Evolutionary conservation across 2,329 filamentous ascomycete genomes (phyloP), one percentile per base, ranked within the genome.

Genomic region (Xylaria sp.): DNA sequence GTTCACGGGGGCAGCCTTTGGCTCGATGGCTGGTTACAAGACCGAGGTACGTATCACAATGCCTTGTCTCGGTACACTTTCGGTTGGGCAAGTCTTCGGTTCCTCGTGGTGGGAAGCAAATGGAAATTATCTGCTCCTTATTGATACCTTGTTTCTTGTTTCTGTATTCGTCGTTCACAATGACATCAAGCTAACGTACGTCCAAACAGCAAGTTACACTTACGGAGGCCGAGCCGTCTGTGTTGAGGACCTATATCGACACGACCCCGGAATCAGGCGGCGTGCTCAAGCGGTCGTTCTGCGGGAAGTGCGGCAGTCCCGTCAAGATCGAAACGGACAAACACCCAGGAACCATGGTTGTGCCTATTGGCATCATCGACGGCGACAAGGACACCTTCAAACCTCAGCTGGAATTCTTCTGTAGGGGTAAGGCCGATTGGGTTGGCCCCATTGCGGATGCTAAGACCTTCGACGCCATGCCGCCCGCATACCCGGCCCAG

Each of bases 301-400:
- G 75, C 67, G 69, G 72, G 37, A 66, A 56, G 23, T 76, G 75
- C 68, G 75, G 75, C 56, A 65, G 70, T 12, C 63, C 68, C 13
- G 55, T 75, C 9, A 62, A 28, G 12, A 34, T 37, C 25, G 31
- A 52, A 12, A 15, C n/a, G 10, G 7, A n/a, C 44, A 48, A n/a
- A 3, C 12, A 2, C 1, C 57, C 39, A 7, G 63, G 52, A 1
- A 7, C 28, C 20, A 10, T 63, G 57, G 51, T 65, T 20, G 39
- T 77, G n/a, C 68, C 75, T n/a, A 37, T 69, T n/a, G 76, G 73
- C 48, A 62, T 76, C 55, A 56, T 77, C 48, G 73, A 77, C 50
- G 73, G 71, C 51, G 66, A 72, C 46, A 72, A 69, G 54, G 54
- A 57, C 6, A 62, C 51, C 58, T 66, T 75, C 39, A 66, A 58